Percentiles rank a stretch among this genome's conserved stretches.
These are phyloP conservation scores for Kregervanrija fluxuum DNA, from an alignment of 805 yeast genomes.

Conservation along the genomic window DNA sequence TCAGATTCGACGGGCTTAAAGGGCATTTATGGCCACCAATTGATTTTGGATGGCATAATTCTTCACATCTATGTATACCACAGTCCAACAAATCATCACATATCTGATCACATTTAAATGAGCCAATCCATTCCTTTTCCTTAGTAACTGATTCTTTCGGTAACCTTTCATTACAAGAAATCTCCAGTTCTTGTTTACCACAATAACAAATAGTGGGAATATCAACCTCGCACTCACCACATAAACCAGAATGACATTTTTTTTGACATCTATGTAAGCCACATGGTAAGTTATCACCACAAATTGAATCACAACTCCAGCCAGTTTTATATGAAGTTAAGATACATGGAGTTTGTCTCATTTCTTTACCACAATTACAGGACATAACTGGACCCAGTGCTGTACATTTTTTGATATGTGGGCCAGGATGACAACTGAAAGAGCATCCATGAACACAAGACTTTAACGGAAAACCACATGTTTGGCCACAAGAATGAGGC, in stretches of 20 bases:
- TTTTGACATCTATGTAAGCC: conserved; percentile 58
- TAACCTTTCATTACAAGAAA: conserved; percentile 38
- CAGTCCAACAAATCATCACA: conserved; percentile 54
- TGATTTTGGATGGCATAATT: conserved; percentile 46
- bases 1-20: conserved; percentile 49
- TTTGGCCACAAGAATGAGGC: conserved; percentile 88
- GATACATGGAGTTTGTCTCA: conserved; percentile 64
- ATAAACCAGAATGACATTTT: conserved; percentile 73
- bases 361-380: conserved; percentile 69
- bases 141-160: conserved; percentile 28
- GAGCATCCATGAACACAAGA: conserved; percentile 71
- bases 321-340: conserved; percentile 61
- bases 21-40: conserved; percentile 41
- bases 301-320: conserved; percentile 58
- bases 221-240: conserved; percentile 60
- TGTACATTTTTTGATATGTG: conserved; percentile 69
- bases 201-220: conserved; percentile 63
- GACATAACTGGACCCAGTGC: conserved; percentile 65
- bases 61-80: conserved; percentile 46
- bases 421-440: conserved; percentile 80
- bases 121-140: conserved; percentile 40
- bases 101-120: conserved; percentile 37
- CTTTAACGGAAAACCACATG: conserved; percentile 52
- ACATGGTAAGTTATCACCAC: conserved; percentile 62
- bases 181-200: conserved; percentile 39